Conservation (phyloP, 441 rosid species). For the Daphne laureola region DNA sequence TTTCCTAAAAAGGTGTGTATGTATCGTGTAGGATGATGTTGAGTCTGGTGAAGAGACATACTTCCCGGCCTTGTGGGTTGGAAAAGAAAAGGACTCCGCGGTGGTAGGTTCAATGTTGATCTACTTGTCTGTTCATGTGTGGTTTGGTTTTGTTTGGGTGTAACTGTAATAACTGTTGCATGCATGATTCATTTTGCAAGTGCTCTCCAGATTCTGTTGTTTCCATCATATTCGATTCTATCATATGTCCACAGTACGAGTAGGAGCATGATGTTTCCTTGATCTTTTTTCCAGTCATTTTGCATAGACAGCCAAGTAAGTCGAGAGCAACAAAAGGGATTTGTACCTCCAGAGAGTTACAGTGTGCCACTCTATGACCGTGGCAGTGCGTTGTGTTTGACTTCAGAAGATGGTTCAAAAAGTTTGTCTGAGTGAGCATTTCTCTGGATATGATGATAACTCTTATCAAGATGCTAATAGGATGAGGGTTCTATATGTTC, state of each 20-base stretch:
- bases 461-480: too few species aligned
- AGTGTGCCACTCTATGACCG: conserved; percentile 90
- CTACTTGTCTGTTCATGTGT: too few species aligned
- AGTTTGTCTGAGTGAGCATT: conserved; percentile 64
- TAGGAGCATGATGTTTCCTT: background rate
- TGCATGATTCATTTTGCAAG: too few species aligned
- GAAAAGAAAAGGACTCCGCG: conserved; percentile 52
- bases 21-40: conserved; percentile 46
- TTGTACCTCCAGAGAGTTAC: conserved; percentile 39
- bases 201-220: too few species aligned
- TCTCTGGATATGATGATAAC: background rate
- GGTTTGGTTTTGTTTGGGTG: too few species aligned
- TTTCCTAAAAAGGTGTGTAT: too few species aligned
- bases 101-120: conserved; percentile 45
- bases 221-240: too few species aligned
- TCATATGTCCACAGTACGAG: too few species aligned
- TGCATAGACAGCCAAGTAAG: conserved; percentile 76
- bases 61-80: conserved; percentile 75
- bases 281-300: conserved; percentile 57
- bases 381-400: conserved; percentile 74
- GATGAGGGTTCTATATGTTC: too few species aligned
- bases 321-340: conserved; percentile 26
- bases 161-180: too few species aligned
- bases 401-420: conserved; percentile 48
- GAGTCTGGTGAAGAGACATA: conserved; percentile 86